Percentiles rank a stretch among this genome's conserved stretches.
Evolutionary conservation across 2,329 filamentous ascomycete genomes (phyloP).

Genomic region (Diaporthe sp.): DNA sequence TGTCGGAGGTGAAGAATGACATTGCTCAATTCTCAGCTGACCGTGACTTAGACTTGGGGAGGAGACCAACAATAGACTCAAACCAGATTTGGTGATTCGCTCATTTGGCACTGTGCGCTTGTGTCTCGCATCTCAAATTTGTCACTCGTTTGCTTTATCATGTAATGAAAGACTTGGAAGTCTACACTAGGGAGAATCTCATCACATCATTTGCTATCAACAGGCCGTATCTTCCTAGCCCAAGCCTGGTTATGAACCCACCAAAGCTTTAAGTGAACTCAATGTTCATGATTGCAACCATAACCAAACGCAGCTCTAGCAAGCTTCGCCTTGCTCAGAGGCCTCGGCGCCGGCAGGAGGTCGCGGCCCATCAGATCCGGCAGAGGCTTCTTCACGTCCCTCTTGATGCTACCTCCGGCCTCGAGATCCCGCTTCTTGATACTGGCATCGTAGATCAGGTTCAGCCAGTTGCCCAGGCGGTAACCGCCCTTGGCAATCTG

Average conservation of each 20-base stretch:
- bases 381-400: constrained; percentile 22
- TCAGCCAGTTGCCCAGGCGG: constrained; percentile 50
- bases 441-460: constrained; percentile 44
- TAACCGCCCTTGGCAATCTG: constrained; percentile 60
- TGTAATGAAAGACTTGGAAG: not conserved
- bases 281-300: constrained; percentile 27
- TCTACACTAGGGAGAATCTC: not conserved
- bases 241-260: not conserved
- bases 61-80: too few species aligned
- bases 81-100: too few species aligned
- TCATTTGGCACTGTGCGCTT: too few species aligned
- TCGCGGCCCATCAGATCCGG: constrained; percentile 46
- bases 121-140: too few species aligned
- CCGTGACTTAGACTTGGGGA: too few species aligned
- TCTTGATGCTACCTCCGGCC: not conserved
- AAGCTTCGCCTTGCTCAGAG: constrained; percentile 47
- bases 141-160: too few species aligned
- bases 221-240: not conserved
- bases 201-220: not conserved
- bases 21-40: too few species aligned
- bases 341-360: constrained; percentile 45
- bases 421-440: constrained; percentile 43
- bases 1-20: too few species aligned
- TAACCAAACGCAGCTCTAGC: constrained; percentile 45
- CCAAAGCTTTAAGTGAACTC: not conserved